A percentile compares a stretch with the other conserved stretches of the same genome.
phyloP scores from a whole-genome alignment of 306 rosid genomes.

The Prunus davidiana region DNA sequence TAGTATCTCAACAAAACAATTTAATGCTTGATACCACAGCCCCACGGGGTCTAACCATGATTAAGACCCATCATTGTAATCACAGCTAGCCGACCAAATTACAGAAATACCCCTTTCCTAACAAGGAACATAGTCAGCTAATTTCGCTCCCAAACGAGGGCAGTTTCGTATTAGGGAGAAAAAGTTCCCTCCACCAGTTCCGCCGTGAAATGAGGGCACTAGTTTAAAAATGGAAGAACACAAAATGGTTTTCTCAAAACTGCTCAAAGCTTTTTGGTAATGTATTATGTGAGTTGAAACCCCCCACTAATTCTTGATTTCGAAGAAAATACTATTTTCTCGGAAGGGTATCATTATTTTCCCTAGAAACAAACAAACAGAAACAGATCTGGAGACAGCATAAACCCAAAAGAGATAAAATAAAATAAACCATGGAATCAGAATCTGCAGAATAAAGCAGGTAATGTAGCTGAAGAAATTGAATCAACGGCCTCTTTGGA shows the following conservation, averaged over 20 bases:
- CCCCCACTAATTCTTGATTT: neutral
- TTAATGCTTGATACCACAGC: slow-evolving; percentile 13
- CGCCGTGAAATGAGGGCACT: slow-evolving; percentile 65
- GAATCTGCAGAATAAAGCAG: slow-evolving; percentile 29
- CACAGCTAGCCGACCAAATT: slow-evolving; percentile 30
- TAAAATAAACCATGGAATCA: neutral
- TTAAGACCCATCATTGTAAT: slow-evolving; percentile 33
- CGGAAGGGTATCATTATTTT: slow-evolving; percentile 7
- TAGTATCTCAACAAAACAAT: neutral
- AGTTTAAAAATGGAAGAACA: slow-evolving; percentile 33
- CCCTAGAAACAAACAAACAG: slow-evolving; percentile 40
- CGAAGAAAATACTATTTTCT: neutral
- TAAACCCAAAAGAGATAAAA: slow-evolving; percentile 16
- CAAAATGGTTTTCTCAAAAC: neutral
- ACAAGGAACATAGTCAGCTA: neutral
- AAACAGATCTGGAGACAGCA: slow-evolving; percentile 38
- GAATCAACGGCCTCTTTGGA: neutral
- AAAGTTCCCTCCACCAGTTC: slow-evolving; percentile 40
- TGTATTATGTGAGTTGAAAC: slow-evolving; percentile 2
- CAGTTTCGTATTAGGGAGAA: slow-evolving; percentile 20
- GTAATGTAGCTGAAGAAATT: slow-evolving; percentile 26
- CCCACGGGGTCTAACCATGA: slow-evolving; percentile 15
- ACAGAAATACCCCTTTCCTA: slow-evolving; percentile 27
- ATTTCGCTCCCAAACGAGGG: neutral
- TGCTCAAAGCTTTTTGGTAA: too few relatives aligned